Conservation (phyloP, 192 early-diverging fungal genomes). For the Obelidium mucronatum region DNA sequence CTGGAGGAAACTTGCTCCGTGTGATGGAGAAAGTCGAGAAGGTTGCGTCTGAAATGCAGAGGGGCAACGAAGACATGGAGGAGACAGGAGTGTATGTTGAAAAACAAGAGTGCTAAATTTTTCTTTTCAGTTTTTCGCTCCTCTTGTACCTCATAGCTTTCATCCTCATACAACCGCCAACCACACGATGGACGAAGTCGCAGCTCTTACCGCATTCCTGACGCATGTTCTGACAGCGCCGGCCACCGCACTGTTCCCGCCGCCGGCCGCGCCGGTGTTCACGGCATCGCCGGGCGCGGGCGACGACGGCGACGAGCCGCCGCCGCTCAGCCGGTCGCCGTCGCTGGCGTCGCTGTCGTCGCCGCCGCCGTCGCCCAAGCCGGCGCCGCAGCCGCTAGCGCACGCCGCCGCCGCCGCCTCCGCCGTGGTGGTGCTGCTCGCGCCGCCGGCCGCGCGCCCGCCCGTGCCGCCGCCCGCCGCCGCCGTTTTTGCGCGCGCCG, state of each 20-base stretch:
- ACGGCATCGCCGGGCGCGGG: neutral
- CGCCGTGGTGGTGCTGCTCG: neutral
- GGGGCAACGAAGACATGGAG: neutral
- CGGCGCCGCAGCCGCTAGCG: neutral
- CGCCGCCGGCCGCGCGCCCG: neutral
- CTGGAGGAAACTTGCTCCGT: constrained; percentile 51
- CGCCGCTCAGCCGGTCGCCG: neutral
- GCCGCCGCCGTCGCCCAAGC: neutral
- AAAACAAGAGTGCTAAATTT: too few species aligned
- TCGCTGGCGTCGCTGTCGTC: neutral
- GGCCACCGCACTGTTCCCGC: neutral
- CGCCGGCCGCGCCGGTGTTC: neutral
- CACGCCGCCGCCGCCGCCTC: neutral
- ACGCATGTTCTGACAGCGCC: neutral
- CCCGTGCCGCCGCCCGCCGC: too few species aligned
- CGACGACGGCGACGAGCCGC: neutral
- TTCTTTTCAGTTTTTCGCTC: neutral
- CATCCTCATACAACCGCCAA: neutral
- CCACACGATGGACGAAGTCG: neutral
- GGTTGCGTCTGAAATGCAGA: constrained; percentile 22
- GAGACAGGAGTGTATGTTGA: constrained; percentile 12
- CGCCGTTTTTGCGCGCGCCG: neutral
- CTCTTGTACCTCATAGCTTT: neutral
- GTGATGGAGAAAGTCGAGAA: constrained; percentile 49
- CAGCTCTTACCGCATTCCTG: neutral